A percentile compares a stretch with the other conserved stretches of the same genome.
These are phyloP conservation scores for Alternaria sp. DNA, from an alignment of 2,329 filamentous ascomycete species.

Conservation along the genomic window DNA sequence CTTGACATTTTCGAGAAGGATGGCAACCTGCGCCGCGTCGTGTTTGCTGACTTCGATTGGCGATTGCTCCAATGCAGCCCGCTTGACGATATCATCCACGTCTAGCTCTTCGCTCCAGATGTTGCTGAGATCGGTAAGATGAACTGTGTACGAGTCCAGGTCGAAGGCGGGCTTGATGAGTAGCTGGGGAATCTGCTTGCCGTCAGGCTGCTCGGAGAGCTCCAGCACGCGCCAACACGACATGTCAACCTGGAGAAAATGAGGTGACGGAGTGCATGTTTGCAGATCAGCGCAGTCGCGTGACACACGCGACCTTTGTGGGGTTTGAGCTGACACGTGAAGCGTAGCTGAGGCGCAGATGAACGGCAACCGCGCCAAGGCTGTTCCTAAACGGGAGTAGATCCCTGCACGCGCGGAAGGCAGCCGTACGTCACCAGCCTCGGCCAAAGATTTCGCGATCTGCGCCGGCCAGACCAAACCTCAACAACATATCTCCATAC, in stretches of 20 bases:
- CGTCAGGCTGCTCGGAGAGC: slow-evolving; percentile 28
- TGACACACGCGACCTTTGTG: neutral
- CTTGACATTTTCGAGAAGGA: slow-evolving; percentile 69
- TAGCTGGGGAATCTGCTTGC: slow-evolving; percentile 60
- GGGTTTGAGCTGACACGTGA: neutral
- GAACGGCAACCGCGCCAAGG: slow-evolving; percentile 22
- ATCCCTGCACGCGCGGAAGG: slow-evolving; percentile 12
- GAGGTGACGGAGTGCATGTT: neutral
- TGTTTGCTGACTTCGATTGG: slow-evolving; percentile 75
- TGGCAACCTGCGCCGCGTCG: slow-evolving; percentile 67
- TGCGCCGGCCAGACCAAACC: neutral
- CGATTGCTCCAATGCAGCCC: slow-evolving; percentile 68
- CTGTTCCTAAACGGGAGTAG: slow-evolving; percentile 2
- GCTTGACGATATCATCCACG: slow-evolving; percentile 65
- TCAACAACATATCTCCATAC: neutral
- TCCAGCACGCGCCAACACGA: slow-evolving; percentile 44
- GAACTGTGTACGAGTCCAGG: slow-evolving; percentile 65
- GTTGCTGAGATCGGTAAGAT: slow-evolving; percentile 73
- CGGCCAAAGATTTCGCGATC: slow-evolving; percentile 21
- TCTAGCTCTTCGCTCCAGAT: slow-evolving; percentile 75
- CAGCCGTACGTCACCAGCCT: slow-evolving; percentile 28
- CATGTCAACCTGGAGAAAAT: slow-evolving; percentile 23
- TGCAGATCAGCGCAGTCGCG: neutral
- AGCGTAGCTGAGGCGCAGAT: neutral
- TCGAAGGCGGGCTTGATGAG: slow-evolving; percentile 67